Evolutionary conservation across 495 filamentous ascomycete genomes (phyloP).

Genomic region (Daldinia loculata): DNA sequence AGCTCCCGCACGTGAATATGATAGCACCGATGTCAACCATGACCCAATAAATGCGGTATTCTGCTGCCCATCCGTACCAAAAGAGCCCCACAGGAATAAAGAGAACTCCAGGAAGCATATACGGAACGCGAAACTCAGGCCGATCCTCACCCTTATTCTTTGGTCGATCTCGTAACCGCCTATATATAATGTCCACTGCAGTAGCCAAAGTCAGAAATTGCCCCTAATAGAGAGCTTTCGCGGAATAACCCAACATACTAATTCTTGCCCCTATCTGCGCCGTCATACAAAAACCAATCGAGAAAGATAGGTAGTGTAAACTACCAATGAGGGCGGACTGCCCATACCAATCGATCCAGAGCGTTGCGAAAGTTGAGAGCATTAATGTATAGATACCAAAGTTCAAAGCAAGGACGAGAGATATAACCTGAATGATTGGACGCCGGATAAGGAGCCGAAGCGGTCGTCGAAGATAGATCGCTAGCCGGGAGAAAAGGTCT

Average conservation of each 20-base stretch:
- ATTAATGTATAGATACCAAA: conserved; percentile 69
- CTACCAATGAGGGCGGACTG: conserved; percentile 58
- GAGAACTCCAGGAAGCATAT: conserved; percentile 65
- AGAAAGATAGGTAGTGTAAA: conserved; percentile 64
- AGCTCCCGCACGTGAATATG: conserved; percentile 65
- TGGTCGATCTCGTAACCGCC: conserved; percentile 24
- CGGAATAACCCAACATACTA: not conserved
- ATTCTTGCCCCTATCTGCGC: conserved; percentile 55
- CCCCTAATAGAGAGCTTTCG: not conserved
- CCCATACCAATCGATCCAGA: conserved; percentile 62
- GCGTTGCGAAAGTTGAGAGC: conserved; percentile 67
- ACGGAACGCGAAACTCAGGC: conserved; percentile 68
- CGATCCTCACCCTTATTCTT: conserved; percentile 54
- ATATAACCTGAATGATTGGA: conserved; percentile 65
- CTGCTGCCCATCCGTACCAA: conserved; percentile 74
- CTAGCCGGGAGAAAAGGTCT: conserved; percentile 33
- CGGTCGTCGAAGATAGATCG: conserved; percentile 66
- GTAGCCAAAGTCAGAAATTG: not conserved
- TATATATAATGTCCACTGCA: conserved; percentile 20
- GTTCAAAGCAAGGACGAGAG: conserved; percentile 53
- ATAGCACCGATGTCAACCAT: conserved; percentile 65
- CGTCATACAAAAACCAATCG: conserved; percentile 64
- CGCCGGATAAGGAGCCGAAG: conserved; percentile 67
- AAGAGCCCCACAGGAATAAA: conserved; percentile 62
- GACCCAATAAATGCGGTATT: conserved; percentile 61